phyloP scores from a whole-genome alignment of 805 yeast genomes.

The Candida wancherniae region DNA sequence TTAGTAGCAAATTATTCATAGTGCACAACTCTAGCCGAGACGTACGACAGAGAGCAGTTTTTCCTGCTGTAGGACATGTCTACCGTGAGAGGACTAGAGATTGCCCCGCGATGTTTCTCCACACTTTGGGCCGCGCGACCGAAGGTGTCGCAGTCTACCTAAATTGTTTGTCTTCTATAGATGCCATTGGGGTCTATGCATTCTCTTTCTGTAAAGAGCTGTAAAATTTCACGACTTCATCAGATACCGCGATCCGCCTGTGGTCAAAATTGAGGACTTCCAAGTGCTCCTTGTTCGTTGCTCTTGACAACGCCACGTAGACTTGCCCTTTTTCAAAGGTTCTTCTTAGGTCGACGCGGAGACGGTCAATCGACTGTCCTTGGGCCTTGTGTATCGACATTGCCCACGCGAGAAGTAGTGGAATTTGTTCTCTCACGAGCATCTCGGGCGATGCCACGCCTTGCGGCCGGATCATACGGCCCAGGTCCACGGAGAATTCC shows the following conservation, averaged over 20 bases:
- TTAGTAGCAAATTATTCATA: background rate
- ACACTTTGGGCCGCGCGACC: no score
- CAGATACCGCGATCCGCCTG: conserved; percentile 62
- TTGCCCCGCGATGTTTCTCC: no score
- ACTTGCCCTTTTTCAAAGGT: conserved; percentile 93
- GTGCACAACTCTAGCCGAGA: background rate
- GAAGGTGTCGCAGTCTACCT: no score
- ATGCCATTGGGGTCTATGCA: background rate
- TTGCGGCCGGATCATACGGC: conserved; percentile 16
- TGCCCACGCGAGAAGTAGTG: conserved; percentile 94
- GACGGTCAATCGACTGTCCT: conserved; percentile 80
- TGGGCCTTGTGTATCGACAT: conserved; percentile 93
- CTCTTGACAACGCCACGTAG: conserved; percentile 92
- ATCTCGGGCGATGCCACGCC: conserved; percentile 2
- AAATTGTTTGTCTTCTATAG: background rate
- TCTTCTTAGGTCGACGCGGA: conserved; percentile 67
- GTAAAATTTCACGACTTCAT: conserved; percentile 69
- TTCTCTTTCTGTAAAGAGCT: conserved; percentile 26
- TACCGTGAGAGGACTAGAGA: no score
- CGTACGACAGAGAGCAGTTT: conserved; percentile 14
- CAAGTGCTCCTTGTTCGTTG: conserved; percentile 73
- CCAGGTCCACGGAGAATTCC: conserved; percentile 30
- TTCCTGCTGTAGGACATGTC: no score
- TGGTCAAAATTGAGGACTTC: conserved; percentile 73
- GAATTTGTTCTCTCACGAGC: conserved; percentile 50